Evolutionary conservation across 768 basidiomycete genomes (phyloP).

Genomic region (Mrakia blollopis): DNA sequence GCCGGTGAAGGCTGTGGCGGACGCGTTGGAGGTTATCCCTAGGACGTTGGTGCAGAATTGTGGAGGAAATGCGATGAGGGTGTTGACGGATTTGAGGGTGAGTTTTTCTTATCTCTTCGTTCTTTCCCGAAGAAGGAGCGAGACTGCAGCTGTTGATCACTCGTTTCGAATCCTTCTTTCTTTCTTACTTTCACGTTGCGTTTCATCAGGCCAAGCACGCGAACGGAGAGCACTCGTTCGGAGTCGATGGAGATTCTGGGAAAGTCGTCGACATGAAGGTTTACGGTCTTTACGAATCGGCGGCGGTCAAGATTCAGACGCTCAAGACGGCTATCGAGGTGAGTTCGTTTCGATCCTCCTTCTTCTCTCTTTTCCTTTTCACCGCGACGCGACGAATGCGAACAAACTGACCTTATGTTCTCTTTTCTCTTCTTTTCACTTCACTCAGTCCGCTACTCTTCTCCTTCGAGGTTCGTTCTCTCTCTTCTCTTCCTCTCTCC

Average conservation of each 20-base stretch:
- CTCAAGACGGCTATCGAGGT: conserved; percentile 96
- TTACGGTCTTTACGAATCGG: conserved; percentile 90
- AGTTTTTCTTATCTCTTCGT: conserved; percentile 38
- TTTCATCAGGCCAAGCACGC: conserved; percentile 80
- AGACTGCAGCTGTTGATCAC: no score
- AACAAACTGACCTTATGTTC: background rate
- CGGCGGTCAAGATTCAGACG: conserved; percentile 96
- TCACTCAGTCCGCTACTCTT: background rate
- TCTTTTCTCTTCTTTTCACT: background rate
- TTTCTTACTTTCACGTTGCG: background rate
- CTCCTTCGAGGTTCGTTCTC: conserved; percentile 4
- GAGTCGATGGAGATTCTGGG: conserved; percentile 92
- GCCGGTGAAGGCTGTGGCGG: conserved; percentile 86
- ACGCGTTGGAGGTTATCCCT: conserved; percentile 96
- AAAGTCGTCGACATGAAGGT: conserved; percentile 93
- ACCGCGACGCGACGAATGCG: no score
- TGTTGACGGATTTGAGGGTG: conserved; percentile 86
- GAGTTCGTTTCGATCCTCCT: no score
- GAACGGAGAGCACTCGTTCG: conserved; percentile 82
- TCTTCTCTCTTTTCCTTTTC: background rate
- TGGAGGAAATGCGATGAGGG: conserved; percentile 89
- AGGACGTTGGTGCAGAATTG: conserved; percentile 90
- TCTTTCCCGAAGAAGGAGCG: no score
- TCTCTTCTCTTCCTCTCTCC: background rate
- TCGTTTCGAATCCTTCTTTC: no score